Base-by-base conservation (phyloP, 2,329 filamentous ascomycete species). In the Bipolaris sorokiniana region DNA sequence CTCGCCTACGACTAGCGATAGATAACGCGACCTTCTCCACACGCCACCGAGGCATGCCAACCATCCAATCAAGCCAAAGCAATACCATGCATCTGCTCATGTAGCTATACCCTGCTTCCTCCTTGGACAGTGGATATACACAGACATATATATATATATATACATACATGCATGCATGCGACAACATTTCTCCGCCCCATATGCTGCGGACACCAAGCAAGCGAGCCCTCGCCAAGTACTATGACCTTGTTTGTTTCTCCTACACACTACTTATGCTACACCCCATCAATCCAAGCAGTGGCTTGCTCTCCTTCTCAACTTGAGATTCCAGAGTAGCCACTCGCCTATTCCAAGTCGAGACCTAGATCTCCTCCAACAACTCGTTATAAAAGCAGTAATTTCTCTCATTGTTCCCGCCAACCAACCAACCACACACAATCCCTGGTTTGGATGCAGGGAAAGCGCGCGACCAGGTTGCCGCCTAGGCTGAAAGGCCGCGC, bases 201-300 rank as follows among this genome's bases (percentile, higher is more conserved):
- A 62, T 65, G 62, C 51, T 51, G 60, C 64, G 57, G 64, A 64
- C 65, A 64, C 64, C 66, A 45, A 45, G 58, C 56, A 66, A 67
- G 65, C 62, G 62, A 67, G 54, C 59, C 62, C 60, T 53, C 64
- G 61, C 40, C 20, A 15, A 40, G 15, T 46, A 57, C 50, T 45
- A 44, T 22, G 54, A 42, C 50, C 31, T 58, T 42, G 48, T 28
- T 42, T 48, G 37, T 9, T 44, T 42, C 11, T 22, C 38, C 40
- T 31, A 48, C 23, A 48, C 23, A 49, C 45, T 51, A 54, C 31
- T 15, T 58, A 61, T 55, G 59, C 63, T 63, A 60, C 58, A 62
- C 36, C 51, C 11, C 46, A 13, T 33, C 18, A 38, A 28, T 46
- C 20, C 48, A 42, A 44, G 50, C 15, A 20, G 13, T 37, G 34